Evolutionary conservation across 192 early-diverging fungal genomes (phyloP).

Genomic region (Mortierella antarctica): DNA sequence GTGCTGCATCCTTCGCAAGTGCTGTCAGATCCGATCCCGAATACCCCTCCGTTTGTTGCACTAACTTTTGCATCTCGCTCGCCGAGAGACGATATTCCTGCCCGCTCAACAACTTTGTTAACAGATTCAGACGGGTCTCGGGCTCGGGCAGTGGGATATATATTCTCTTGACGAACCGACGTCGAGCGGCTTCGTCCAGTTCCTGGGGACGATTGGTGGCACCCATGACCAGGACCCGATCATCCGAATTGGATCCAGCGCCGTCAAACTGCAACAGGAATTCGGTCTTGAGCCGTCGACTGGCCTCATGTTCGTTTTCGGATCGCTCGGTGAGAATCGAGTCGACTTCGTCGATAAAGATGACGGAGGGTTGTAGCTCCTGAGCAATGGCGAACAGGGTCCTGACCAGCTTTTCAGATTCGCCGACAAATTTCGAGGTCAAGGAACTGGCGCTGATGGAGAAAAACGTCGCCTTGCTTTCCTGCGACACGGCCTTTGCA

Average conservation of each 20-base stretch:
- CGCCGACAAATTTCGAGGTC: conserved; percentile 89
- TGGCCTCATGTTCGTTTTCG: conserved; percentile 87
- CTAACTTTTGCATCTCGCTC: conserved; percentile 66
- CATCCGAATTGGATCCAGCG: conserved; percentile 67
- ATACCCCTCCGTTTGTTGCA: conserved; percentile 75
- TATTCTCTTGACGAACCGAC: conserved; percentile 76
- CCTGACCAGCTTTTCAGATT: conserved; percentile 89
- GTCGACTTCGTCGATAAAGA: conserved; percentile 84
- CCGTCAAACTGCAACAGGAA: conserved; percentile 82
- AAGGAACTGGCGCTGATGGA: conserved; percentile 86
- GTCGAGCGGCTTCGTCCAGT: conserved; percentile 88
- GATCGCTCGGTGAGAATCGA: conserved; percentile 85
- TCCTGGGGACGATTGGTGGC: conserved; percentile 94
- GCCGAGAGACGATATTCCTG: conserved; percentile 66
- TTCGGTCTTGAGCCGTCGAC: conserved; percentile 89
- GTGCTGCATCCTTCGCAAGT: conserved; percentile 74
- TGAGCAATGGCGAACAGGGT: conserved; percentile 88
- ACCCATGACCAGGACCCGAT: conserved; percentile 85
- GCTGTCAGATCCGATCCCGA: conserved; percentile 88
- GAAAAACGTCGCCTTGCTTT: conserved; percentile 86
- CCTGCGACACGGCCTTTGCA: conserved; percentile 52
- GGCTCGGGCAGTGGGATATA: conserved; percentile 87
- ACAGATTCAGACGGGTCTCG: conserved; percentile 66
- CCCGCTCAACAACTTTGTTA: conserved; percentile 67
- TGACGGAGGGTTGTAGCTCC: conserved; percentile 82